A percentile compares a stretch with the other conserved stretches of the same genome.
These are phyloP conservation scores for Anacardium occidentale DNA, from an alignment of 345 rosid genomes.

Conservation along the genomic window DNA sequence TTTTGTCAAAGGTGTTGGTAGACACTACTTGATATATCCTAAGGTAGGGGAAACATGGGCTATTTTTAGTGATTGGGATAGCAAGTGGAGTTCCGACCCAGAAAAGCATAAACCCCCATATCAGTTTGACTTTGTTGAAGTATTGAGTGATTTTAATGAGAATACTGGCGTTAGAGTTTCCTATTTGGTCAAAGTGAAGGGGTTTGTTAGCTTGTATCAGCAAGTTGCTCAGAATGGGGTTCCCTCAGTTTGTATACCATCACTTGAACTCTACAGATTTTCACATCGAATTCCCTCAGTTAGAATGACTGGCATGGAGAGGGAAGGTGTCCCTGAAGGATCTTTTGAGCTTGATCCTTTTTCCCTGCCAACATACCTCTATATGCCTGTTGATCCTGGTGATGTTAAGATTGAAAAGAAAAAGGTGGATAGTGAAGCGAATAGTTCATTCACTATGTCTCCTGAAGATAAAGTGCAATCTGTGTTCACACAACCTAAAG, in stretches of 20 bases:
- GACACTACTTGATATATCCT: slow-evolving; percentile 51
- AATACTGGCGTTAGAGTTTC: slow-evolving; percentile 62
- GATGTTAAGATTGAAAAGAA: slow-evolving; percentile 22
- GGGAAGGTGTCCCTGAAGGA: slow-evolving; percentile 65
- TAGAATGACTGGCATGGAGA: slow-evolving; percentile 72
- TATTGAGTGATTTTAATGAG: slow-evolving; percentile 50
- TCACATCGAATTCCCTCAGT: slow-evolving; percentile 73
- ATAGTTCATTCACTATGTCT: slow-evolving; percentile 17
- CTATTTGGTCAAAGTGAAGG: slow-evolving; percentile 64
- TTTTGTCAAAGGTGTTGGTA: slow-evolving; percentile 15
- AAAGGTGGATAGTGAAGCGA: slow-evolving; percentile 22
- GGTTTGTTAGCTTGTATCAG: slow-evolving; percentile 69
- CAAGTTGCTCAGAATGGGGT: slow-evolving; percentile 31
- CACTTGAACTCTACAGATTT: slow-evolving; percentile 58
- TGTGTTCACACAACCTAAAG: slow-evolving; percentile 5
- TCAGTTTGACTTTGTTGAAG: slow-evolving; percentile 65
- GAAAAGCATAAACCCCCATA: slow-evolving; percentile 48
- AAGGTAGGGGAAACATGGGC: slow-evolving; percentile 88
- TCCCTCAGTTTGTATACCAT: slow-evolving; percentile 36
- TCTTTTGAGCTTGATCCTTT: slow-evolving; percentile 82
- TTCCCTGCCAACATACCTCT: slow-evolving; percentile 46
- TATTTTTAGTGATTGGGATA: slow-evolving; percentile 69
- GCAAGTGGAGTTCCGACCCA: slow-evolving; percentile 48
- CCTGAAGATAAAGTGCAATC: slow-evolving; percentile 24
- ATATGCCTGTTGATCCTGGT: slow-evolving; percentile 18